Conservation (phyloP, 1,284 basidiomycete genomes). For the Inonotus obliquus region DNA sequence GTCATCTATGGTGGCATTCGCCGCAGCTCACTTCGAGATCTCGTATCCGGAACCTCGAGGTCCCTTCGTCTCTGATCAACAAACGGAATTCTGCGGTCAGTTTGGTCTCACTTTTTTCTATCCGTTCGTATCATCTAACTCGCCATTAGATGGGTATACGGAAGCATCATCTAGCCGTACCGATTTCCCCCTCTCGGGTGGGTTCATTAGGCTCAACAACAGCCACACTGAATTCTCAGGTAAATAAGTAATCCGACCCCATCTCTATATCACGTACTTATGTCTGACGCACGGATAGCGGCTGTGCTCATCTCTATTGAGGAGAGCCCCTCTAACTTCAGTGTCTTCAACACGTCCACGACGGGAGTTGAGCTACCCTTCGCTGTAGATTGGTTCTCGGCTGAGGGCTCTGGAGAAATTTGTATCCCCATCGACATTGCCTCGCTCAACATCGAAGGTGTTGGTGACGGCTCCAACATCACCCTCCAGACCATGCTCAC, state of each 20-base stretch:
- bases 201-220: conserved; percentile 37
- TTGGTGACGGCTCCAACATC: conserved; percentile 51
- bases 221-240: conserved; percentile 39
- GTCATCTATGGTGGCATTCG: conserved; percentile 32
- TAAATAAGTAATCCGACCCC: conserved; percentile 21
- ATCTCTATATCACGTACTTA: neutral
- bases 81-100: conserved; percentile 47
- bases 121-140: neutral
- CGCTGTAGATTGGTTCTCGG: conserved; percentile 46
- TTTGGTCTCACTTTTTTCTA: conserved; percentile 3
- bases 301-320: conserved; percentile 52
- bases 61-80: conserved; percentile 44
- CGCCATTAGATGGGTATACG: conserved; percentile 42
- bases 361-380: conserved; percentile 21
- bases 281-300: conserved; percentile 31
- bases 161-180: conserved; percentile 40
- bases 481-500: conserved; percentile 57
- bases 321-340: conserved; percentile 50
- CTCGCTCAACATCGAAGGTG: conserved; percentile 44
- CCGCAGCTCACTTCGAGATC: conserved; percentile 56
- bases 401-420: conserved; percentile 47
- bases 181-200: conserved; percentile 50
- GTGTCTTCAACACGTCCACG: conserved; percentile 50
- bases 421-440: conserved; percentile 61
- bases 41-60: conserved; percentile 56